Percentiles rank a stretch among this genome's conserved stretches.
Conservation (phyloP, 1,139 yeast species). For the Suhomyces atakaporum region DNA sequence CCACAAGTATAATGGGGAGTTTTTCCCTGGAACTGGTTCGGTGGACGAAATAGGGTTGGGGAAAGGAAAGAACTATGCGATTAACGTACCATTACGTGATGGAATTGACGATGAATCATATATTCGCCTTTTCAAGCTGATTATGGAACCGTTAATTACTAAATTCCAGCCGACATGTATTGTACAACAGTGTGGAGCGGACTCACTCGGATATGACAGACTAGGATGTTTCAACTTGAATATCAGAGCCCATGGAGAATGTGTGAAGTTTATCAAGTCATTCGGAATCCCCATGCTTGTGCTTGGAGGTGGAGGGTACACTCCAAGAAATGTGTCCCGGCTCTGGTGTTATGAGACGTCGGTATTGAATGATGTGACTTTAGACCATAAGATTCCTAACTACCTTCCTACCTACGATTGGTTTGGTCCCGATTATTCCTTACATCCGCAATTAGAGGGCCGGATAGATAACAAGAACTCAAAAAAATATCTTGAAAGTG, state of each 20-base stretch:
- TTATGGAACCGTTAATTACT: conserved; percentile 84
- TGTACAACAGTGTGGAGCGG: conserved; percentile 97
- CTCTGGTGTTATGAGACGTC: conserved; percentile 96
- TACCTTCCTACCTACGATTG: conserved; percentile 80
- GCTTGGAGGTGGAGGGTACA: conserved; percentile 97
- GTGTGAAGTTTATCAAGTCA: conserved; percentile 82
- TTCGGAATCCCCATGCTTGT: conserved; percentile 90
- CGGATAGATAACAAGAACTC: conserved; percentile 86
- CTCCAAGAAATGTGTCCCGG: conserved; percentile 92
- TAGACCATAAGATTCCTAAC: conserved; percentile 77
- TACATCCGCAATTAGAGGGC: conserved; percentile 90
- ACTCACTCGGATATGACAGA: conserved; percentile 89
- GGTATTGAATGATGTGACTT: conserved; percentile 72
- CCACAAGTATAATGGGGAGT: conserved; percentile 93
- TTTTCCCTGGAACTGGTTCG: conserved; percentile 96
- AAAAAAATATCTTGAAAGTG: conserved; percentile 79
- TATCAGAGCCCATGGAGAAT: conserved; percentile 91
- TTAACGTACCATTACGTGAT: conserved; percentile 92
- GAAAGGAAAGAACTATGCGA: conserved; percentile 79
- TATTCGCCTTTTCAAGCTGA: conserved; percentile 71
- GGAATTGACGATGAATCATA: conserved; percentile 96
- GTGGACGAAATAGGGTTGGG: conserved; percentile 86
- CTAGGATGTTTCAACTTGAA: conserved; percentile 91
- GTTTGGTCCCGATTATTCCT: conserved; percentile 89
- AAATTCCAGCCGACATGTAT: conserved; percentile 88